Conservation (phyloP, 2,329 filamentous ascomycete species). For the Fusarium setosum region DNA sequence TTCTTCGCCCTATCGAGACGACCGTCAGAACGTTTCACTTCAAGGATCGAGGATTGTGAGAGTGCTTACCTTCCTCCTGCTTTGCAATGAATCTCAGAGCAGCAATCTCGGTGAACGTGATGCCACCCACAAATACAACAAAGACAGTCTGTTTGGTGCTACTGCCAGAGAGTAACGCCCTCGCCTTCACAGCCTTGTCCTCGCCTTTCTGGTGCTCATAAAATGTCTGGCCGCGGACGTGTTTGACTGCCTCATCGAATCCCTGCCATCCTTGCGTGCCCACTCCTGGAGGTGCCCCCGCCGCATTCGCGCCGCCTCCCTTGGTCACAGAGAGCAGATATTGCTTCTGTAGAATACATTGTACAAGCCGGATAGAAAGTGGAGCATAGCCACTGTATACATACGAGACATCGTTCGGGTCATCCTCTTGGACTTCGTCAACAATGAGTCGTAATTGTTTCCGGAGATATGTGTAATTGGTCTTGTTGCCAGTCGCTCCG, state of each 20-base stretch:
- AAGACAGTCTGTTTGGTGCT: slow-evolving; percentile 86
- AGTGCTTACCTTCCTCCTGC: slow-evolving; percentile 75
- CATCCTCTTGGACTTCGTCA: slow-evolving; percentile 95
- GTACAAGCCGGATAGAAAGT: slow-evolving; percentile 88
- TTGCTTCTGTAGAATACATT: slow-evolving; percentile 92
- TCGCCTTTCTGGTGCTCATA: slow-evolving; percentile 93
- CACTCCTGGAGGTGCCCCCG: slow-evolving; percentile 55
- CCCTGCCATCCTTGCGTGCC: slow-evolving; percentile 87
- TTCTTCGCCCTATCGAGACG: slow-evolving; percentile 70
- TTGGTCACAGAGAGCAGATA: slow-evolving; percentile 79
- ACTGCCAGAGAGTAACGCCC: slow-evolving; percentile 84
- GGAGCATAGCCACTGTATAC: slow-evolving; percentile 98
- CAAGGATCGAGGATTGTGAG: neutral
- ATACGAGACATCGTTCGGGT: slow-evolving; percentile 95
- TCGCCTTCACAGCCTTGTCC: slow-evolving; percentile 89
- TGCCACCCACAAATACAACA: slow-evolving; percentile 97
- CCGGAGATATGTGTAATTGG: slow-evolving; percentile 90
- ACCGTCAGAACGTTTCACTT: slow-evolving; percentile 23
- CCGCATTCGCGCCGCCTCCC: slow-evolving; percentile 61
- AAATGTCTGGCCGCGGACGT: slow-evolving; percentile 88
- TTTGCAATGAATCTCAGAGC: slow-evolving; percentile 90
- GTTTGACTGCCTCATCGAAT: slow-evolving; percentile 92
- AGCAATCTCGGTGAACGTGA: slow-evolving; percentile 96
- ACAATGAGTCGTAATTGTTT: slow-evolving; percentile 90
- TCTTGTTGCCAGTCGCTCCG: slow-evolving; percentile 73